Percentiles rank a stretch among this genome's conserved stretches.
These are phyloP conservation scores for Takashimella tepidaria DNA, from an alignment of 1,284 basidiomycete species.

Conservation along the genomic window DNA sequence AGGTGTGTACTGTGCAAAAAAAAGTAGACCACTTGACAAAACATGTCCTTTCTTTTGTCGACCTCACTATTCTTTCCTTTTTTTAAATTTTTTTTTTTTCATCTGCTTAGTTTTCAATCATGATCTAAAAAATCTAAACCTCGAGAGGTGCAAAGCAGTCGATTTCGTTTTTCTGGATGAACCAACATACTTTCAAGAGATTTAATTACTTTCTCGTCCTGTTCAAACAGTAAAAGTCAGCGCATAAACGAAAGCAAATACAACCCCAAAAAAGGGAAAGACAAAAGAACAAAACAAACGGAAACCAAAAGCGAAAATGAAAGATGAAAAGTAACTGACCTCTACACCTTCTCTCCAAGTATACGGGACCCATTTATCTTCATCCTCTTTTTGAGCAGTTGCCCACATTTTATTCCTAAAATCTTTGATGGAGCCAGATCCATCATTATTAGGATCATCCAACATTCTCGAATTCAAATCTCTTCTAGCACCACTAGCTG, in stretches of 20 bases:
- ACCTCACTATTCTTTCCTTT: no score
- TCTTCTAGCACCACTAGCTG: not conserved
- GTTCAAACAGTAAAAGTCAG: no score
- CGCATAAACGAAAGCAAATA: no score
- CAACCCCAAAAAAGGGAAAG: no score
- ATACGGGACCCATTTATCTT: constrained; percentile 43
- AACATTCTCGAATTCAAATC: constrained; percentile 7
- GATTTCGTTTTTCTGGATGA: constrained; percentile 24
- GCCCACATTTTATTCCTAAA: constrained; percentile 46
- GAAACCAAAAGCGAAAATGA: not conserved
- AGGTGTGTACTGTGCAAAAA: no score
- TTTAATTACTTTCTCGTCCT: constrained; percentile 28
- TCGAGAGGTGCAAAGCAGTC: constrained; percentile 34
- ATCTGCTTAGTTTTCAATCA: no score
- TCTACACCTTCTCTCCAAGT: constrained; percentile 35
- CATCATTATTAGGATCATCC: constrained; percentile 43
- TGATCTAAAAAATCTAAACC: constrained; percentile 40
- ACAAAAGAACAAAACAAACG: not conserved
- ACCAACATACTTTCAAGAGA: constrained; percentile 32
- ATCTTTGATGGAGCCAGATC: constrained; percentile 43
- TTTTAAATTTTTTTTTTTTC: no score
- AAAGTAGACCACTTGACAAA: no score
- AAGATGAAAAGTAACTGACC: constrained; percentile 13
- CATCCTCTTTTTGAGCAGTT: constrained; percentile 32
- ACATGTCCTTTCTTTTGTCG: no score